phyloP scores from a whole-genome alignment of 129 eudicot genomes.

The Mikania micrantha region DNA sequence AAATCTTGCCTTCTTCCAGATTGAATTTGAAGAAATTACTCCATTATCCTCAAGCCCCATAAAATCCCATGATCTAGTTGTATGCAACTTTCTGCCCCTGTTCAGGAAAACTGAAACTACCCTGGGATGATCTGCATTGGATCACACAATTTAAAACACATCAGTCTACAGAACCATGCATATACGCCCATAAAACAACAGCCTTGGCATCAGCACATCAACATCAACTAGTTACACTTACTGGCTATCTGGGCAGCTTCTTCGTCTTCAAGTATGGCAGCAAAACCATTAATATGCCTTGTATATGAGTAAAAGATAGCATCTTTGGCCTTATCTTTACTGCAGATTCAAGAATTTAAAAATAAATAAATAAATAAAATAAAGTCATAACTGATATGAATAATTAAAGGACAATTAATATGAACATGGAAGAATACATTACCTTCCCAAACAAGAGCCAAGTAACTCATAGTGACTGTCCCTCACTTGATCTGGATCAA shows the following conservation, averaged over 20 bases:
- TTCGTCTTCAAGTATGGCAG: conserved; percentile 74
- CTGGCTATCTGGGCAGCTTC: conserved; percentile 71
- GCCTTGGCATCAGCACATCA: neutral
- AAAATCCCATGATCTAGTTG: conserved; percentile 92
- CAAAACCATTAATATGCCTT: conserved; percentile 92
- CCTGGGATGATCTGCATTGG: conserved; percentile 64
- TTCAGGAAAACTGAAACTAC: conserved; percentile 80
- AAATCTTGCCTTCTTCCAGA: conserved; percentile 83
- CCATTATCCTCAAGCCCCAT: conserved; percentile 66
- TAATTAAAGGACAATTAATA: neutral
- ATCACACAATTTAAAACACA: neutral
- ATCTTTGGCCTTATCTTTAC: conserved; percentile 65
- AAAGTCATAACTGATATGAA: neutral
- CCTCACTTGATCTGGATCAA: conserved; percentile 51
- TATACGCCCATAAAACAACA: neutral
- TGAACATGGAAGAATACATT: conserved; percentile 12
- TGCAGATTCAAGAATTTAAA: conserved; percentile 9
- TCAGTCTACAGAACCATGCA: neutral
- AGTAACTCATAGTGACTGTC: conserved; percentile 69
- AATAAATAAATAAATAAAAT: neutral
- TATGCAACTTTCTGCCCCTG: conserved; percentile 67
- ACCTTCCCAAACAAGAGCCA: conserved; percentile 88
- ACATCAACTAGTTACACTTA: conserved; percentile 42
- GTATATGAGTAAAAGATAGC: conserved; percentile 87
- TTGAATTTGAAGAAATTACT: conserved; percentile 35